Base-by-base conservation (phyloP, 208 protist genomes). In the Crithidia expoeki region DNA sequence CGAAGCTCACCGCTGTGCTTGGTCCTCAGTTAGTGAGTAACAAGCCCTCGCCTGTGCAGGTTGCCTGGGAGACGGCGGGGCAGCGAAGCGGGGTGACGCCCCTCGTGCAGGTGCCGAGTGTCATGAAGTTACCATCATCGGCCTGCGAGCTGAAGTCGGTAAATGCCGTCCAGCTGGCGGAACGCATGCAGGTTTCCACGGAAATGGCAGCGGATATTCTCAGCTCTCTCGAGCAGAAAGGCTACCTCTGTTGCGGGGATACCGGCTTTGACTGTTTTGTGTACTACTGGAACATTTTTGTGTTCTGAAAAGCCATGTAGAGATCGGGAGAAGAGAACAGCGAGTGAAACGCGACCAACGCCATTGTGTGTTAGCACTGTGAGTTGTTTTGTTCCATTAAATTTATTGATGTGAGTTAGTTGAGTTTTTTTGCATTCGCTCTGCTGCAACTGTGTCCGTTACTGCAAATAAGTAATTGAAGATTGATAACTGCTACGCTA, bases 221-320 rank as follows among this genome's bases (percentile, higher is more conserved):
- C 33, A 56, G 79, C 33, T 60, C 83, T 12, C 76, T 93, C 16
- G 76, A 81, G 38, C 33, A 49, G 38, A 58, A 81, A 21, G 87
- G 87, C 40, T 90, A 83, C 66, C 81, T 95, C 25, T 93, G 90
- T 58, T 63, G 80, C 69, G 79, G 81, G n/a, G 84, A 90, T 34
- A 80, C 72, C 6, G 87, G 86, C n/a, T 90, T 92, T 53, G 87
- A 85, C 33, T 90, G 81, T 53, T 70, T 74, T 51, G 73, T 75
- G 2, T 95, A 87, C 68, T 80, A 90, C 38, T 95, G 90, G 90
- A 95, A 95, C 55, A 86, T 95, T n/a, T 95, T 95, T 75, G 77
- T 92, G 9, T 84, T 88, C 56, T 88, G 57, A 71, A 17, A 40
- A 40, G 36, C 5, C 5, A 12, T 5, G 5, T 40, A 14, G 36